These are phyloP conservation scores for Dipodascus geniculatus DNA, from an alignment of 805 yeast genomes.

Conservation along the genomic window DNA sequence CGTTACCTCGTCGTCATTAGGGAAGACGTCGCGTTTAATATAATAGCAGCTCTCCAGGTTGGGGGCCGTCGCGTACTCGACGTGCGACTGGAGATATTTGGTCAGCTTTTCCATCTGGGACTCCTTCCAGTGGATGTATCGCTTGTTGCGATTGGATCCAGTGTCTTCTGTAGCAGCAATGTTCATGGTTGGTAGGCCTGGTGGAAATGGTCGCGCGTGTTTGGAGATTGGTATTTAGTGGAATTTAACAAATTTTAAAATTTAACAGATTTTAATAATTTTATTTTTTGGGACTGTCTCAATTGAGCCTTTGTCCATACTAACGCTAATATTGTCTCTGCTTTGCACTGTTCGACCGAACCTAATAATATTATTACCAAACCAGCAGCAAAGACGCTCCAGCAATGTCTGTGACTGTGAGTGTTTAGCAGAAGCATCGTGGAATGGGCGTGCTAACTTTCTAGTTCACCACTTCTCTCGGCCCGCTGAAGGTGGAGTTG, in stretches of 20 bases:
- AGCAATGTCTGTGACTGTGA: neutral
- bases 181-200: neutral
- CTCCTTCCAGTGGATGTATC: neutral
- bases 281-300: no score
- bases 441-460: no score
- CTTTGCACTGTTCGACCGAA: neutral
- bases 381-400: neutral
- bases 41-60: neutral
- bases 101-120: neutral
- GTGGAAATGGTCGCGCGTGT: no score
- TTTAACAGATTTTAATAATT: neutral
- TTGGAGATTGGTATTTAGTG: no score
- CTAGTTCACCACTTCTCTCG: constrained; percentile 29
- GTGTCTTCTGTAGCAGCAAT: neutral
- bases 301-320: no score
- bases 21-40: neutral
- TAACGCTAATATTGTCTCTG: no score
- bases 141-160: neutral
- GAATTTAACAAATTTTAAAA: neutral
- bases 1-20: neutral
- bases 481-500: constrained; percentile 30
- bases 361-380: neutral
- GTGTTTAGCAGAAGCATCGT: neutral
- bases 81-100: neutral
- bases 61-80: neutral